Evolutionary conservation across 495 filamentous ascomycete species (phyloP).

Genomic region (Amorphotheca resinae): DNA sequence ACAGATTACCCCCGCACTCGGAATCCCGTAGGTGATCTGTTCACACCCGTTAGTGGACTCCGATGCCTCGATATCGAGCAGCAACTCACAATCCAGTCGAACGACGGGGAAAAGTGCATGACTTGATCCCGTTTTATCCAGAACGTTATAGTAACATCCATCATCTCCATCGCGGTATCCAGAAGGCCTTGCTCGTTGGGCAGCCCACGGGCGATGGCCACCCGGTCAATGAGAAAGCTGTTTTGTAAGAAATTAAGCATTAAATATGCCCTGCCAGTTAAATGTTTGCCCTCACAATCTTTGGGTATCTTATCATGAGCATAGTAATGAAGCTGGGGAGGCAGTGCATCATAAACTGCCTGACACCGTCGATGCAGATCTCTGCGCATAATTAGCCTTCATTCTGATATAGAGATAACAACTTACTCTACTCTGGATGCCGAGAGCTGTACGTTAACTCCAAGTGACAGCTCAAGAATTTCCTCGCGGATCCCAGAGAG

Average conservation of each 20-base stretch:
- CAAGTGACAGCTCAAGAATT: constrained; percentile 18
- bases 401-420: too few relatives aligned
- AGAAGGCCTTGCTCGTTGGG: constrained; percentile 12
- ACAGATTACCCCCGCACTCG: constrained; percentile 16
- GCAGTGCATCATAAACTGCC: constrained; percentile 4
- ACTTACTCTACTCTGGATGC: constrained; percentile 13
- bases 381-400: not conserved
- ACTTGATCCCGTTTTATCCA: constrained; percentile 17
- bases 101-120: constrained; percentile 5
- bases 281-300: not conserved
- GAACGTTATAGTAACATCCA: constrained; percentile 15
- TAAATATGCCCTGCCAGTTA: constrained; percentile 7
- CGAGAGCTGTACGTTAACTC: constrained; percentile 9
- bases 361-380: not conserved
- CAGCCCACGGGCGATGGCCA: constrained; percentile 13
- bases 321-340: constrained; percentile 14
- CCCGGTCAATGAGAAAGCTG: constrained; percentile 14
- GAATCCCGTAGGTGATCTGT: constrained; percentile 15
- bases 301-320: constrained; percentile 4
- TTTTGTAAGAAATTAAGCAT: constrained; percentile 14
- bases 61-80: not conserved
- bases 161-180: constrained; percentile 16
- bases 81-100: constrained; percentile 19
- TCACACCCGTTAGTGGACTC: not conserved
- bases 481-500: constrained; percentile 13